Evolutionary conservation across 768 basidiomycete genomes (phyloP).

Genomic region (Trametes elegans): DNA sequence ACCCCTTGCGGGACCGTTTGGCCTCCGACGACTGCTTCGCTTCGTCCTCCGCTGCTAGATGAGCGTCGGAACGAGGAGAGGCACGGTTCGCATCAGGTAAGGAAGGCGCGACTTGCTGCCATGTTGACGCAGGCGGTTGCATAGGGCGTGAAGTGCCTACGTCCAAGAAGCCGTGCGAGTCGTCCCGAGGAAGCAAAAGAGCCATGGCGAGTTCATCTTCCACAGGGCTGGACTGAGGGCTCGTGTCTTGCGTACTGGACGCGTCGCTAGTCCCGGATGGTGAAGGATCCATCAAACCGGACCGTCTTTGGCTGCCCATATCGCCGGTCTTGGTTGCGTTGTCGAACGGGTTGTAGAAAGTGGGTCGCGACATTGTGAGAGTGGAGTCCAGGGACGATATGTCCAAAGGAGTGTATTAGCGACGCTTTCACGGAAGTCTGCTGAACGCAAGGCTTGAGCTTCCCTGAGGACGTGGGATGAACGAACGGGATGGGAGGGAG

Average conservation of each 20-base stretch:
- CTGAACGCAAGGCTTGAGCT: too few relatives aligned
- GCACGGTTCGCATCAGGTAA: too few relatives aligned
- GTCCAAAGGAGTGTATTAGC: not conserved
- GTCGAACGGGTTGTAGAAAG: conserved; percentile 5
- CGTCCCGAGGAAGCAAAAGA: too few relatives aligned
- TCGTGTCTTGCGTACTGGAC: not conserved
- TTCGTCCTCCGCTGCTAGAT: not conserved
- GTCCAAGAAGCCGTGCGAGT: too few relatives aligned
- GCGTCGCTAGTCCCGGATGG: not conserved
- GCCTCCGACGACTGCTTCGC: not conserved
- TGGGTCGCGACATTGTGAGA: conserved; percentile 1
- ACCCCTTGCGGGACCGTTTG: not conserved
- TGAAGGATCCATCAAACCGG: not conserved
- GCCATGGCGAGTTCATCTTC: not conserved
- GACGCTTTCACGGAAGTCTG: not conserved
- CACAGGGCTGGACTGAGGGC: too few relatives aligned
- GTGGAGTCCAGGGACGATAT: not conserved
- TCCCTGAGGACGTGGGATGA: too few relatives aligned
- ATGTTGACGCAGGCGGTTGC: too few relatives aligned
- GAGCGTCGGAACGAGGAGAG: too few relatives aligned
- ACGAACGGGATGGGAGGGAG: not conserved
- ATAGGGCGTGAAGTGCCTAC: too few relatives aligned
- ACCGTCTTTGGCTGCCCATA: too few relatives aligned
- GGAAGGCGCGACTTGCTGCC: too few relatives aligned
- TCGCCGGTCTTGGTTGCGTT: not conserved